Conservation (phyloP, 2,329 filamentous ascomycete species). For the Xylariaceae sp. region DNA sequence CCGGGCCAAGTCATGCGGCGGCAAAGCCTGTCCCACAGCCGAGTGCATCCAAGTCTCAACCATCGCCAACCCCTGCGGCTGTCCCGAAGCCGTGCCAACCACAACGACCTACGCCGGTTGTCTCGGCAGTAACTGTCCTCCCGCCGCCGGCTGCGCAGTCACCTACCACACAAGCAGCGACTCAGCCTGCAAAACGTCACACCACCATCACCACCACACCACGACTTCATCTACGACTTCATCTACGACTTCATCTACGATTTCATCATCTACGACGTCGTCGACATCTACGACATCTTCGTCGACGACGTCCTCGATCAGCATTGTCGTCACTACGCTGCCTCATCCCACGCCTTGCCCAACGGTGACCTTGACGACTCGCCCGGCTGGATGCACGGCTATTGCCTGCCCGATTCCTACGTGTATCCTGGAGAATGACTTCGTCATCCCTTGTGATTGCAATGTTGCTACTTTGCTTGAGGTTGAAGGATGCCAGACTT, state of each 20-base stretch:
- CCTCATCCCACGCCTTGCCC: slow-evolving; percentile 26
- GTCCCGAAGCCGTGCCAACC: neutral
- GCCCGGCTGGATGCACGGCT: slow-evolving; percentile 30
- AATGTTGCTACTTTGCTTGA: slow-evolving; percentile 31
- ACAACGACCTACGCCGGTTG: neutral
- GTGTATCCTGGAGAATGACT: slow-evolving; percentile 28
- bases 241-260: slow-evolving; percentile 1
- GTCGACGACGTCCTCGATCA: slow-evolving; percentile 18
- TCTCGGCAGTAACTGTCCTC: neutral
- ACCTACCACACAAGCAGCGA: neutral
- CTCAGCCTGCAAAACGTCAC: neutral
- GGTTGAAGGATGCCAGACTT: slow-evolving; percentile 33
- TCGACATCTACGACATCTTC: slow-evolving; percentile 1
- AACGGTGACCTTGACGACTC: slow-evolving; percentile 33
- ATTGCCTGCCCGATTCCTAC: slow-evolving; percentile 35
- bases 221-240: neutral
- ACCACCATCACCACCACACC: no score
- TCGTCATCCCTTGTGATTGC: slow-evolving; percentile 35
- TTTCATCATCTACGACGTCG: neutral
- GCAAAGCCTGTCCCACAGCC: neutral
- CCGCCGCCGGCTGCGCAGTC: neutral
- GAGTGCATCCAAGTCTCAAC: no score
- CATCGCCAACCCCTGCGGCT: slow-evolving; percentile 1
- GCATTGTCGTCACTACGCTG: slow-evolving; percentile 26
- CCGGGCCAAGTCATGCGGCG: neutral